Percentiles rank a stretch among this genome's conserved stretches.
Conservation (phyloP, 192 early-diverging fungal genomes). For the Gigaspora rosea region DNA sequence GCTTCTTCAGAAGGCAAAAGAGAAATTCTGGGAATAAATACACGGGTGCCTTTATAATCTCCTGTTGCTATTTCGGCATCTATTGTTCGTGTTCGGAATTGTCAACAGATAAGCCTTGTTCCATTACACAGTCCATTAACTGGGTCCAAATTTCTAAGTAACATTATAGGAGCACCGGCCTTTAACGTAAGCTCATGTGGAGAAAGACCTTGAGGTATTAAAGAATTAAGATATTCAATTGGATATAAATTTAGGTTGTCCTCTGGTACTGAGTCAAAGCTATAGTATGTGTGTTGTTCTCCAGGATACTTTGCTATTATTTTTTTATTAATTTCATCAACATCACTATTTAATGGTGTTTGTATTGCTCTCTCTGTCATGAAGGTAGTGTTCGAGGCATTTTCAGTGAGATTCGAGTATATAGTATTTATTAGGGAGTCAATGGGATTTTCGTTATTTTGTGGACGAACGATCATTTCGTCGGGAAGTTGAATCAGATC, state of each 20-base stretch:
- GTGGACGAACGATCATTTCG: background rate
- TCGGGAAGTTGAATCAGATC: background rate
- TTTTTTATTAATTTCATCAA: too few relatives aligned
- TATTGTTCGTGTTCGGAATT: background rate
- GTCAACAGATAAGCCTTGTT: constrained; percentile 20
- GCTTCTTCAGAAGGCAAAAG: too few relatives aligned
- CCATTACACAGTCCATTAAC: constrained; percentile 35
- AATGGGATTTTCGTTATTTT: background rate
- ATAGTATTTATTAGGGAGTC: constrained; percentile 15
- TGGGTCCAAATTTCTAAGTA: constrained; percentile 27
- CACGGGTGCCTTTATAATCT: too few relatives aligned
- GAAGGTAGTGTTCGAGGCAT: background rate
- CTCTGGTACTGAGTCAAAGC: constrained; percentile 1
- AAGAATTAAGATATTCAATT: constrained; percentile 30
- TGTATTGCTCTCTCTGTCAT: constrained; percentile 22
- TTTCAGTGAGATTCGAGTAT: constrained; percentile 18
- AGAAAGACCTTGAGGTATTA: constrained; percentile 26
- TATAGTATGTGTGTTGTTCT: constrained; percentile 17
- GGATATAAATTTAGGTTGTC: background rate
- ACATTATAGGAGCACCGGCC: constrained; percentile 4
- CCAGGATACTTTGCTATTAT: background rate
- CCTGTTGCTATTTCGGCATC: too few relatives aligned
- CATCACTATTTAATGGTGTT: constrained; percentile 32
- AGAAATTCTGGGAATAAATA: too few relatives aligned
- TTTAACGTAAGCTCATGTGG: constrained; percentile 34